A percentile compares a stretch with the other conserved stretches of the same genome.
Conservation (phyloP, 108 stramenopile genomes). For the Nitzschia putrida region DNA sequence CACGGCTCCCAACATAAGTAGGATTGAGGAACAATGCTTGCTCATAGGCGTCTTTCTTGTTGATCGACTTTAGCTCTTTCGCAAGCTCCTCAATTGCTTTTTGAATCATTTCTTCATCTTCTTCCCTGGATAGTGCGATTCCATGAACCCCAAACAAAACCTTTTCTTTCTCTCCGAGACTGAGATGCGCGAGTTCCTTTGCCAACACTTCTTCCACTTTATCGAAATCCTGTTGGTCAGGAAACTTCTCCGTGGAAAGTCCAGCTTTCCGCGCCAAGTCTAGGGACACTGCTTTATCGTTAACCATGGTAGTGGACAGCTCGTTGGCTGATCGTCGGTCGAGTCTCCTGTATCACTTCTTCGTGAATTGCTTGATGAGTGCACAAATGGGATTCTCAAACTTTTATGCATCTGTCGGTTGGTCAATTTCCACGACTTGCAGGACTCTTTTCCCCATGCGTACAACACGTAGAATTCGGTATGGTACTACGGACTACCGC, state of each 20-base stretch:
- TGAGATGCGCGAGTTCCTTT: conserved; percentile 7
- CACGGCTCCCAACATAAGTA: conserved; percentile 21
- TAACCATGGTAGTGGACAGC: background rate
- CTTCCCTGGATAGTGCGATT: background rate
- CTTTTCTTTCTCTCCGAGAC: conserved; percentile 13
- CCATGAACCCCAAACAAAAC: conserved; percentile 22
- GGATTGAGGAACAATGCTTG: conserved; percentile 15
- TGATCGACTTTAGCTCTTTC: conserved; percentile 1
- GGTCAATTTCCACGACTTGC: too few species aligned
- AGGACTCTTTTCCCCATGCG: too few species aligned
- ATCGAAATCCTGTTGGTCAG: background rate
- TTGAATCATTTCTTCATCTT: background rate
- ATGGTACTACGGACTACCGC: too few species aligned
- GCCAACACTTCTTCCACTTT: conserved; percentile 9
- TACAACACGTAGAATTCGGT: too few species aligned
- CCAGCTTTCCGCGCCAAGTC: conserved; percentile 12
- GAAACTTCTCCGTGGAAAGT: conserved; percentile 3
- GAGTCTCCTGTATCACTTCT: too few species aligned
- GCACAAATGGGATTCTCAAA: too few species aligned
- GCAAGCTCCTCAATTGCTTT: background rate
- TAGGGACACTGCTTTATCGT: background rate
- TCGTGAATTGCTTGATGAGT: too few species aligned
- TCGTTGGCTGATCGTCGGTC: too few species aligned
- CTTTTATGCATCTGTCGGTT: too few species aligned
- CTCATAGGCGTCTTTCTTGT: conserved; percentile 20